Evolutionary conservation across 441 rosid species (phyloP).

Genomic region (Syzygium malaccense): DNA sequence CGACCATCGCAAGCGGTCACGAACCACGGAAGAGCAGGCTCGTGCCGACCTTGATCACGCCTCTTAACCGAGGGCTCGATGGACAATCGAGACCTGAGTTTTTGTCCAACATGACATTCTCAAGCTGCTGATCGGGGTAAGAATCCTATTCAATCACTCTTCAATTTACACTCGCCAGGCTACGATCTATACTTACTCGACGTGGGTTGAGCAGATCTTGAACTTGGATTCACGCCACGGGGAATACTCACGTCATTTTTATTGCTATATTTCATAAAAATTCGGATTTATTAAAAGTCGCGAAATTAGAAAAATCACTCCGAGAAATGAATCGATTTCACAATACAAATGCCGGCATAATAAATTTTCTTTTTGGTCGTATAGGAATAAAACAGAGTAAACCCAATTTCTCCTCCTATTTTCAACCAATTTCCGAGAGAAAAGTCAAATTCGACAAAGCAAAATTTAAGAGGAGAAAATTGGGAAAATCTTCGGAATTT

Average conservation of each 20-base stretch:
- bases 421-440: neutral
- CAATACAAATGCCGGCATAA: accelerated
- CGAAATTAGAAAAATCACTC: neutral
- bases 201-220: neutral
- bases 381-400: neutral
- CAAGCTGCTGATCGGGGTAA: neutral
- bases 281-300: neutral
- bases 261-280: neutral
- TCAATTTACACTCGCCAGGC: neutral
- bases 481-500: neutral
- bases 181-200: neutral
- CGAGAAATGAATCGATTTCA: accelerated
- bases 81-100: neutral
- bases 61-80: neutral
- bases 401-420: neutral
- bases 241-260: accelerated
- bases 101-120: neutral
- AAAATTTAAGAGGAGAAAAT: neutral
- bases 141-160: no score
- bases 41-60: accelerated
- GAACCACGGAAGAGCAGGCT: neutral
- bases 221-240: neutral
- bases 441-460: neutral
- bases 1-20: neutral
- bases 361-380: neutral